phyloP scores from a whole-genome alignment of 2,329 filamentous ascomycete species.

The Tympanopsis confertula region DNA sequence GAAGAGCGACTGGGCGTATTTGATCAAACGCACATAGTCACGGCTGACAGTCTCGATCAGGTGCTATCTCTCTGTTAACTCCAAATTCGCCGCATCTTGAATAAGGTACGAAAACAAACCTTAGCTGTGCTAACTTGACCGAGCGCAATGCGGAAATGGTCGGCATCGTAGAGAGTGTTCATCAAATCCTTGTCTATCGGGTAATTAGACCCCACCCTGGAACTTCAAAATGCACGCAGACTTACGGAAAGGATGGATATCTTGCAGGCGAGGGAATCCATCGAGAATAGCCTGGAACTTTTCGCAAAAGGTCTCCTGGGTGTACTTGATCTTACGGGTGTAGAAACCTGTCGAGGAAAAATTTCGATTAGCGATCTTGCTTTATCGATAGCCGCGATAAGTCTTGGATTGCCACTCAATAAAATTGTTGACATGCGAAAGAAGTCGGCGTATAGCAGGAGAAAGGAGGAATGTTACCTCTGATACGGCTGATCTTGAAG shows the following conservation, averaged over 20 bases:
- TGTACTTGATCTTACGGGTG: constrained; percentile 96
- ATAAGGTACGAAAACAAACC: no score
- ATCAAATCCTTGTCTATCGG: constrained; percentile 58
- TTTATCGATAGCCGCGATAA: no score
- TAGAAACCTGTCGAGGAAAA: constrained; percentile 56
- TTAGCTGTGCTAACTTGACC: constrained; percentile 94
- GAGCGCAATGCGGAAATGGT: constrained; percentile 93
- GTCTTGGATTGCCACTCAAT: no score
- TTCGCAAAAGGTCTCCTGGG: constrained; percentile 89
- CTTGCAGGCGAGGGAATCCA: constrained; percentile 81
- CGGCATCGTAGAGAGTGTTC: constrained; percentile 96
- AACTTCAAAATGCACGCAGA: constrained; percentile 14
- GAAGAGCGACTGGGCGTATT: constrained; percentile 93
- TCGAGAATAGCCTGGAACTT: constrained; percentile 86
- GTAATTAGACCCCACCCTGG: constrained; percentile 4
- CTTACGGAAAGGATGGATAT: constrained; percentile 89
- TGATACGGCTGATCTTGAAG: constrained; percentile 71
- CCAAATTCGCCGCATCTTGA: no score
- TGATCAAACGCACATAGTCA: constrained; percentile 90
- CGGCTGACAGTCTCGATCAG: constrained; percentile 90
- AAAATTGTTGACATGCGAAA: no score
- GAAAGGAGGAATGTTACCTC: no score
- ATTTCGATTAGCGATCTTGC: neutral
- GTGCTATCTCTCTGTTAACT: no score
- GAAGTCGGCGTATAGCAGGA: no score